Conservation (phyloP, 345 rosid genomes). For the Pugionium cornutum region DNA sequence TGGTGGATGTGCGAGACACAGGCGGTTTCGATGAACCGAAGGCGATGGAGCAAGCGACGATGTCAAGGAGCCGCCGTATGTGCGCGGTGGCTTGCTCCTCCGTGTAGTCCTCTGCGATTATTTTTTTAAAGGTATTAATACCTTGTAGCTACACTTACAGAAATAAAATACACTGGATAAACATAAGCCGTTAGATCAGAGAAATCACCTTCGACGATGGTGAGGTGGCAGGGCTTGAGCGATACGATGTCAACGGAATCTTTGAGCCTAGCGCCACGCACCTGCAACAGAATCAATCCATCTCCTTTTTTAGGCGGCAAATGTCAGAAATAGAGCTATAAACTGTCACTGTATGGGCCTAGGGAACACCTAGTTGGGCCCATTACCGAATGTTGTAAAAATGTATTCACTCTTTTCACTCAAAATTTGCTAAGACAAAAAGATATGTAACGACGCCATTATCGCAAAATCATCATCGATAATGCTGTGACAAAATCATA, state of each 20-base stretch:
- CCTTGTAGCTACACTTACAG: not conserved
- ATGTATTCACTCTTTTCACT: not conserved
- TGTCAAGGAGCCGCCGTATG: constrained; percentile 85
- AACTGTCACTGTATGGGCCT: constrained; percentile 34
- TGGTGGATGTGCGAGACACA: constrained; percentile 38
- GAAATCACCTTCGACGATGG: constrained; percentile 57
- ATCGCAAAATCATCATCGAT: constrained; percentile 10
- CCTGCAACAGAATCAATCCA: constrained; percentile 44
- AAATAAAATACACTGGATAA: not conserved
- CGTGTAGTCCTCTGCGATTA: constrained; percentile 72
- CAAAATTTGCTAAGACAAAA: not conserved
- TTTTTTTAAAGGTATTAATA: not conserved
- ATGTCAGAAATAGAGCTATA: constrained; percentile 30
- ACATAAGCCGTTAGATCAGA: constrained; percentile 34
- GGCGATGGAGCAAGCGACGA: constrained; percentile 80
- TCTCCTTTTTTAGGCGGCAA: constrained; percentile 26
- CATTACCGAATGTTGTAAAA: constrained; percentile 16
- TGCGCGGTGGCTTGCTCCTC: constrained; percentile 73
- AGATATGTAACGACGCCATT: constrained; percentile 14
- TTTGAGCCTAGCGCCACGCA: constrained; percentile 79
- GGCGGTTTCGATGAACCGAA: constrained; percentile 63
- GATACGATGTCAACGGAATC: constrained; percentile 76
- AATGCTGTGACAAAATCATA: constrained; percentile 19
- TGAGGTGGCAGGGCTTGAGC: constrained; percentile 90
- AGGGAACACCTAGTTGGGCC: constrained; percentile 18